phyloP scores from a whole-genome alignment of 768 basidiomycete genomes.

The Calocybe indica region DNA sequence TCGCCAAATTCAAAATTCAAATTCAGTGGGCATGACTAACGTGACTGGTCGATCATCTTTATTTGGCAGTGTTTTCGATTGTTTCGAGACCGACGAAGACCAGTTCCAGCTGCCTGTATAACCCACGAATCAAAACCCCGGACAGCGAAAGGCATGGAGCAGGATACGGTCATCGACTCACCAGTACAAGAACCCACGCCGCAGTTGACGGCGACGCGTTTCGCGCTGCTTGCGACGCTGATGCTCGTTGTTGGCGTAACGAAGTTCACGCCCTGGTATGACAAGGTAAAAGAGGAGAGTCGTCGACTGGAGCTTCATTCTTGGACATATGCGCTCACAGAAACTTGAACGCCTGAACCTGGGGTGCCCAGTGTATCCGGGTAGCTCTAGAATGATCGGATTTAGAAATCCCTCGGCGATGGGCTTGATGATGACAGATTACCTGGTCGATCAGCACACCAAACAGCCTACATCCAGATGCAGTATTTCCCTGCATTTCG shows the following conservation, averaged over 20 bases:
- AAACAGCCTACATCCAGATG: conserved; percentile 37
- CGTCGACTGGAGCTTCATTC: too few species aligned
- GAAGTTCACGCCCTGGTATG: conserved; percentile 43
- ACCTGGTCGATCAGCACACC: conserved; percentile 61
- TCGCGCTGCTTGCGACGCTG: conserved; percentile 33
- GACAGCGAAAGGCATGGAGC: neutral
- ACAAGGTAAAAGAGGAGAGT: neutral
- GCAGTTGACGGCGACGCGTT: conserved; percentile 50
- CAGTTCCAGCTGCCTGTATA: conserved; percentile 44
- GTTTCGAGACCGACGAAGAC: conserved; percentile 17
- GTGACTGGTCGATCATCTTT: too few species aligned
- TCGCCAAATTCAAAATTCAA: too few species aligned
- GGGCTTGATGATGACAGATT: conserved; percentile 2
- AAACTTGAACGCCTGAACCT: conserved; percentile 51
- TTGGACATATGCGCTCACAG: conserved; percentile 29
- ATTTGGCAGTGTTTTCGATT: too few species aligned
- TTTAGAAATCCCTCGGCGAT: neutral
- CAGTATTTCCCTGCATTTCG: conserved; percentile 42
- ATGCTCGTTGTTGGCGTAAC: conserved; percentile 32
- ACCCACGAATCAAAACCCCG: neutral
- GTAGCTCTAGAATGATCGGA: conserved; percentile 40
- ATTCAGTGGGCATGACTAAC: too few species aligned
- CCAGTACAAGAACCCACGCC: conserved; percentile 46
- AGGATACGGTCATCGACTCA: conserved; percentile 12
- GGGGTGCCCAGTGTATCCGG: conserved; percentile 45